A percentile compares a stretch with the other conserved stretches of the same genome.
Evolutionary conservation across 805 yeast species (phyloP).

Genomic region (Yamadazyma kitorensis): DNA sequence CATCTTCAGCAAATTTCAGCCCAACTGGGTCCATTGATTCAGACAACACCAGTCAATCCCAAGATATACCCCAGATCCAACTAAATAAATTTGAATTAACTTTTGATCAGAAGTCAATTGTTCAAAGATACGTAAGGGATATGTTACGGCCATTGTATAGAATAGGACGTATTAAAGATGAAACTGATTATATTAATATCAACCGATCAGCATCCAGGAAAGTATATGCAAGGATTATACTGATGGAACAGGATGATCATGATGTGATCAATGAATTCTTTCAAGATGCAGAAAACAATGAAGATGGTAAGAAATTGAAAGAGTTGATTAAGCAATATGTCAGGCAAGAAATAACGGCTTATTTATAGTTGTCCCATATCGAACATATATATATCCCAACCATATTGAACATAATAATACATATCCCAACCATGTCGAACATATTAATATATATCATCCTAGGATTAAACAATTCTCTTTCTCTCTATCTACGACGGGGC

Average conservation of each 20-base stretch:
- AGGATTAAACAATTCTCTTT: too few species aligned
- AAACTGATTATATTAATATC: slow-evolving; percentile 51
- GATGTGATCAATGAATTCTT: slow-evolving; percentile 17
- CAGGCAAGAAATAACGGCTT: slow-evolving; percentile 16
- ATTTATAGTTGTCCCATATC: too few species aligned
- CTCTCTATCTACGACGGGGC: slow-evolving; percentile 51
- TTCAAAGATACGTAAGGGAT: slow-evolving; percentile 57
- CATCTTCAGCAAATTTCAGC: slow-evolving; percentile 10
- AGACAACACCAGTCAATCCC: background rate
- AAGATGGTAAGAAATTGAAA: slow-evolving; percentile 16
- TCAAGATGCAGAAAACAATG: too few species aligned
- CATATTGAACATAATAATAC: too few species aligned
- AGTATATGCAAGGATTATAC: slow-evolving; percentile 42
- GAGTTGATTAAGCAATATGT: slow-evolving; percentile 23
- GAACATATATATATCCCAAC: too few species aligned
- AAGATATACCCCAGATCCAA: background rate
- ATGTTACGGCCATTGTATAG: slow-evolving; percentile 49
- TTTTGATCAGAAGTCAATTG: slow-evolving; percentile 47
- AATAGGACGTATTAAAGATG: slow-evolving; percentile 23
- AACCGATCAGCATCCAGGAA: slow-evolving; percentile 62
- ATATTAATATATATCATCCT: slow-evolving; percentile 1
- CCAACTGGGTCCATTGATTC: slow-evolving; percentile 7
- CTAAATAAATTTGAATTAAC: slow-evolving; percentile 17
- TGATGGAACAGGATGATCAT: slow-evolving; percentile 11
- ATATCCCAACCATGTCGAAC: too few species aligned